These are phyloP conservation scores for Lodderomyces beijingensis DNA, from an alignment of 1,139 yeast genomes.

Conservation along the genomic window DNA sequence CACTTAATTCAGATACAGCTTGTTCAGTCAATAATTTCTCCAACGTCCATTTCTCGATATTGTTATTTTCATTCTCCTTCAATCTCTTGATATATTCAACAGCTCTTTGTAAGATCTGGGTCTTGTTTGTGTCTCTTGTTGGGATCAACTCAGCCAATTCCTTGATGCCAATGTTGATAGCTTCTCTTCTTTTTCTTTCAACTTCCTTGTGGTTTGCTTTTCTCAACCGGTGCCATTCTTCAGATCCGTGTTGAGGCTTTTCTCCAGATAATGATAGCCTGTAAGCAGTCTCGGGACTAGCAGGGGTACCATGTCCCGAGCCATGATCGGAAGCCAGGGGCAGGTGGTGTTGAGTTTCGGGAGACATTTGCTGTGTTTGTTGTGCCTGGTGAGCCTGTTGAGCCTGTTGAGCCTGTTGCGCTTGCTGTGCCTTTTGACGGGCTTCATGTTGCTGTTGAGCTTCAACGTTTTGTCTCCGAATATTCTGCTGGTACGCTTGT, in stretches of 20 bases:
- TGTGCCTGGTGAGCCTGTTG: slow-evolving; percentile 38
- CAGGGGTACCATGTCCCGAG: too few relatives aligned
- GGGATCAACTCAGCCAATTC: slow-evolving; percentile 81
- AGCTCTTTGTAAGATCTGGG: slow-evolving; percentile 82
- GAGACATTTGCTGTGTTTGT: slow-evolving; percentile 26
- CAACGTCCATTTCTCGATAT: slow-evolving; percentile 90
- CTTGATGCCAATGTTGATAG: slow-evolving; percentile 84
- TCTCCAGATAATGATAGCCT: neutral
- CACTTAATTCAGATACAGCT: slow-evolving; percentile 54
- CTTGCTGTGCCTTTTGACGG: slow-evolving; percentile 14
- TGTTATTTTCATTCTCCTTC: slow-evolving; percentile 81
- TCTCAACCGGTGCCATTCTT: slow-evolving; percentile 84
- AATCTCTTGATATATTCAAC: slow-evolving; percentile 85
- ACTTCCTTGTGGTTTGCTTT: slow-evolving; percentile 95
- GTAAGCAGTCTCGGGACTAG: neutral
- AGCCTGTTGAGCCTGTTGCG: slow-evolving; percentile 30
- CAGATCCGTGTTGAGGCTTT: slow-evolving; percentile 61
- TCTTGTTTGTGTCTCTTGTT: slow-evolving; percentile 85
- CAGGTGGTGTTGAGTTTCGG: slow-evolving; percentile 12
- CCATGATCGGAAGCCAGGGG: too few relatives aligned
- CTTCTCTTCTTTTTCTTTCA: slow-evolving; percentile 92
- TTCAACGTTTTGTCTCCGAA: slow-evolving; percentile 2
- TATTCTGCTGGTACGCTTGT: slow-evolving; percentile 4
- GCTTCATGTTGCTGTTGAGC: slow-evolving; percentile 17
- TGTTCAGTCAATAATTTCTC: slow-evolving; percentile 91